Base-by-base conservation (phyloP, 441 rosid genomes). In the Kokia cookei region DNA sequence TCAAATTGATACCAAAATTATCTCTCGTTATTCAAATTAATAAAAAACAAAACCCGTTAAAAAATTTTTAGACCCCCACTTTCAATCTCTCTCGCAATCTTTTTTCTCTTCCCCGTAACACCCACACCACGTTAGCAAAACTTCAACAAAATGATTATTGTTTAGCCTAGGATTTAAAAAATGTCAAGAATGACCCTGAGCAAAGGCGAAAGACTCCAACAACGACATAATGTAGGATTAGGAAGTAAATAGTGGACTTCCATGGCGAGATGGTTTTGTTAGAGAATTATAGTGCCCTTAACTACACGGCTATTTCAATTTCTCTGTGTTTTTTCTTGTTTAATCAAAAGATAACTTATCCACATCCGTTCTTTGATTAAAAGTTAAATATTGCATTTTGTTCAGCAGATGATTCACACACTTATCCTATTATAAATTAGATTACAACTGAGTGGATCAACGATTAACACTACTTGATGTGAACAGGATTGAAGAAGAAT, bases 181-280 rank as follows among this genome's bases (percentile, higher is more conserved):
- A 19, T 19, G 22, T 19, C 22, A 19, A 19, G 22, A 19, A 19
- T 19, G 0, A 19, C 22, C 22, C 64, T 87, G 86, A 14, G 87
- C 88, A 24, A 84, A 77, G 67, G 85, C 91, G 1, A 84, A 75
- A 69, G 76, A 78, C 66, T 82, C 70, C 3, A 79, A 69, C 26
- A 90, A 85, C 64, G 88, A 90, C 72, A 71, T 86, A 77, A 83
- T 86, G 7, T 84, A 73, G 67, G 22, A 83, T 88, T 64, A 71
- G 88, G 74, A 90, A 80, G 80, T 94, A 94, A 82, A 88, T 92
- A 51, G 95, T 92, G 9, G 93, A 94, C 63, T 93, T 94, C 75
- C 97, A 90, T 27, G 97, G 97, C 35, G 99, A 94, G 79, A 94
- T 92, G 97, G 93, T 94, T 62, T 71, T 91, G 65, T 83, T 92